These are phyloP conservation scores for Fusarium sublunatum DNA, from an alignment of 2,329 filamentous ascomycete genomes.

Conservation along the genomic window DNA sequence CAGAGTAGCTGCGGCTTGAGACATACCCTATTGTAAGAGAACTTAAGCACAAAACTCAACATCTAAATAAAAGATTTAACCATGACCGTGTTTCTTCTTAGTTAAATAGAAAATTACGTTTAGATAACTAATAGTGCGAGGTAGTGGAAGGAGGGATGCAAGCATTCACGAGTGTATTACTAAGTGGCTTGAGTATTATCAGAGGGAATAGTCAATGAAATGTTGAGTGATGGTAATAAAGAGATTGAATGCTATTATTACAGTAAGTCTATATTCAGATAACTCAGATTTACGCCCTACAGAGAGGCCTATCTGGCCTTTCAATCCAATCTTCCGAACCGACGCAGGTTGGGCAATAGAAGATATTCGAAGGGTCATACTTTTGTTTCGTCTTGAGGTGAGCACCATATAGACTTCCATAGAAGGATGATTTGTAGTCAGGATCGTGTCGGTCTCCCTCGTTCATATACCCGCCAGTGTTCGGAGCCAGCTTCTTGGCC, in stretches of 20 bases:
- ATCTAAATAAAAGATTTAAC: too few relatives aligned
- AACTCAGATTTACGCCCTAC: background rate
- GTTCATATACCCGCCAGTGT: constrained; percentile 27
- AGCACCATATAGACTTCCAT: constrained; percentile 9
- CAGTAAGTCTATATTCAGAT: background rate
- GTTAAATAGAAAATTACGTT: too few relatives aligned
- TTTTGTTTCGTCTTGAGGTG: constrained; percentile 23
- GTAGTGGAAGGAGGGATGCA: too few relatives aligned
- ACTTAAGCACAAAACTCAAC: too few relatives aligned
- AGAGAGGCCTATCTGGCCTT: constrained; percentile 15
- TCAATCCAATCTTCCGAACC: constrained; percentile 28
- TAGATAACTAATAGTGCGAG: too few relatives aligned
- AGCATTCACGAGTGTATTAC: too few relatives aligned
- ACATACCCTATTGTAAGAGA: too few relatives aligned
- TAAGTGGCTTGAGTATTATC: too few relatives aligned
- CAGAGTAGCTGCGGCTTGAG: background rate
- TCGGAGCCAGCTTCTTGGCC: constrained; percentile 26
- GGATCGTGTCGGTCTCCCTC: constrained; percentile 33
- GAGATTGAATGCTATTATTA: background rate
- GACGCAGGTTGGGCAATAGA: constrained; percentile 34
- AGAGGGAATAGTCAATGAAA: background rate
- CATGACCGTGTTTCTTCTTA: too few relatives aligned
- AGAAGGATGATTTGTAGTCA: constrained; percentile 19
- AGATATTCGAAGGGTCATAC: constrained; percentile 29
- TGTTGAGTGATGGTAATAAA: background rate